These are phyloP conservation scores for Histomonas meleagridis DNA, from an alignment of 208 protist species.

Conservation along the genomic window DNA sequence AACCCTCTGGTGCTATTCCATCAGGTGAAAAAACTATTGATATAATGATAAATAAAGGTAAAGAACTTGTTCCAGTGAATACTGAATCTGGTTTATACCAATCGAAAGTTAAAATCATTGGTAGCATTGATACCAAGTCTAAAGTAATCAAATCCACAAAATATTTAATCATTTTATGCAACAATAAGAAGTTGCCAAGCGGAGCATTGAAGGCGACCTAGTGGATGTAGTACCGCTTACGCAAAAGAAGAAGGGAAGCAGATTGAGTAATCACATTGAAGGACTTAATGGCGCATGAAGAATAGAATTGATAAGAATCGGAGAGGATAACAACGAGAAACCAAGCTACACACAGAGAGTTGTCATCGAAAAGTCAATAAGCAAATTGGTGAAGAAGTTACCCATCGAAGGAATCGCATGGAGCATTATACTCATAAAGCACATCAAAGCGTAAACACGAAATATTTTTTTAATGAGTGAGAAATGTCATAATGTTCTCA, in stretches of 20 bases:
- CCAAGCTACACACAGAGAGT: too few relatives aligned
- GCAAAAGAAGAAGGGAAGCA: too few relatives aligned
- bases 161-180: not conserved
- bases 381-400: too few relatives aligned
- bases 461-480: too few relatives aligned
- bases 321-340: too few relatives aligned
- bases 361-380: too few relatives aligned
- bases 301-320: not conserved
- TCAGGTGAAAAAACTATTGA: not conserved
- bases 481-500: too few relatives aligned
- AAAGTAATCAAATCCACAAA: not conserved
- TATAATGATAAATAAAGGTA: not conserved
- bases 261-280: not conserved
- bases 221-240: not conserved
- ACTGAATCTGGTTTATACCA: not conserved
- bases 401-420: too few relatives aligned
- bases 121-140: not conserved
- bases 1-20: not conserved
- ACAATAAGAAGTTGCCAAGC: not conserved
- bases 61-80: not conserved
- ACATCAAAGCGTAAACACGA: too few relatives aligned
- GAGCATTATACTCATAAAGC: too few relatives aligned
- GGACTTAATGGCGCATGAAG: not conserved
- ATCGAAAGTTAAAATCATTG: not conserved
- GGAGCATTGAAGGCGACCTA: not conserved